Evolutionary conservation across 1,284 basidiomycete genomes (phyloP), one percentile per base, ranked within the genome.

Genomic region (Moesziomyces antarcticus): DNA sequence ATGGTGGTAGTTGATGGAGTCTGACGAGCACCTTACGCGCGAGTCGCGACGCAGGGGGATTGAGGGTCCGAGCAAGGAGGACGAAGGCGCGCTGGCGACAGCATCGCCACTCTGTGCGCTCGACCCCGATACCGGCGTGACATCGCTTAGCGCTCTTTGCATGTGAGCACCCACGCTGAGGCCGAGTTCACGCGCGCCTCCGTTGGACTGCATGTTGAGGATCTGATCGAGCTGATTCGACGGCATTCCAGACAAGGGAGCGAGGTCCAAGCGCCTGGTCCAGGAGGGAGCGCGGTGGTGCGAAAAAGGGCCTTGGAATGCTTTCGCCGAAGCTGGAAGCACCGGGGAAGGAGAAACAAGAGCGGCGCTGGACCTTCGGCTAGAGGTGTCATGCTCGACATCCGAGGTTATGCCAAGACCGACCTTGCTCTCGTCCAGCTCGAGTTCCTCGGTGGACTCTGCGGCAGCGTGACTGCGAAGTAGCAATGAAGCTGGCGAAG

Each of bases 281-380:
- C 74, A 77, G 40, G 66, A 71, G 13, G 74, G 74, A 14, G 57
- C 66, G 21, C 74, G 71, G 33, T 77, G 74, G 25, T 77, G 74
- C 27, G 74, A 66, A 33, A 75, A 77, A 18, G 71, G 74, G 21
- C 72, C 68, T 41, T 64, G 59, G 25, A 74, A 53, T 18, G 56
- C 54, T 30, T 45, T 49, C 20, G 50, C 56, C 16, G 55, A 52
- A 16, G 49, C 49, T 14, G 48, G 50, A n/a, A 56, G 48, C 47
- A 60, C 47, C 1, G 51, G 43, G 14, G 63, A 49, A 20, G 69
- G 62, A 24, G 58, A 33, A 3, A 66, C 51, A 2, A 48, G 69
- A 20, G 58, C 57, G 20, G 51, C 54, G 37, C 58, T 55, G 9
- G 69, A 72, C 35, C 69, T 53, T 42, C 69, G 58, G 33, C 55